phyloP scores from a whole-genome alignment of 1,284 basidiomycete species.

The Wolfiporia cocos region DNA sequence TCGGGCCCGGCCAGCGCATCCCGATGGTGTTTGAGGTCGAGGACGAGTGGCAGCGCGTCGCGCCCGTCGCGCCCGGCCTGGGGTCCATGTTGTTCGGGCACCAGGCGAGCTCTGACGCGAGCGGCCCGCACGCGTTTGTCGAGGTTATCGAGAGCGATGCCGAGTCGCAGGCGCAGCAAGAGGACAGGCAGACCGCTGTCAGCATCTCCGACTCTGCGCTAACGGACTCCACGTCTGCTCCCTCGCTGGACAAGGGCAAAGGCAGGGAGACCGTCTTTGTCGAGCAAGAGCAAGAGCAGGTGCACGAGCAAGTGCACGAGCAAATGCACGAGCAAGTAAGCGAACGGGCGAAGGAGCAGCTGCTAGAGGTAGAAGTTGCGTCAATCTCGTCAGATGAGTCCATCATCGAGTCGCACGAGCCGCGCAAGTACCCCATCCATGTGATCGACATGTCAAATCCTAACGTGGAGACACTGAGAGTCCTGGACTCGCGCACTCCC shows the following conservation, averaged over 20 bases:
- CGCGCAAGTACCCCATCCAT: conserved; percentile 56
- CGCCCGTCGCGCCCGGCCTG: conserved; percentile 26
- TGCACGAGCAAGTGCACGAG: no score
- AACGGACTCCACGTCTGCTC: conserved; percentile 19
- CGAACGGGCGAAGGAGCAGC: no score
- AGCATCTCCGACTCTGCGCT: conserved; percentile 13
- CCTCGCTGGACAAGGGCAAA: conserved; percentile 47
- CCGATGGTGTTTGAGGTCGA: conserved; percentile 49
- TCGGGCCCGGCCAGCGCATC: conserved; percentile 24
- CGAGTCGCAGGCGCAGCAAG: conserved; percentile 17
- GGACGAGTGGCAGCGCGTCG: conserved; percentile 59
- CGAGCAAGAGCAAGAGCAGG: no score
- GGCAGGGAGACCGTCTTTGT: conserved; percentile 29
- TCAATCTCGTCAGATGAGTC: conserved; percentile 50
- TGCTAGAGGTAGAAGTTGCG: no score
- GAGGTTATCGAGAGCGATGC: conserved; percentile 52
- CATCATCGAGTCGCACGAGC: conserved; percentile 42
- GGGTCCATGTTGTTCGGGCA: conserved; percentile 12
- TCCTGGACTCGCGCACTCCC: conserved; percentile 11
- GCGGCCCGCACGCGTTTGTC: conserved; percentile 55
- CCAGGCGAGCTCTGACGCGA: conserved; percentile 16
- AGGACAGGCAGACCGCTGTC: conserved; percentile 10
- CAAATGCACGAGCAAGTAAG: no score
- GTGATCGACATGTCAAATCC: conserved; percentile 28
- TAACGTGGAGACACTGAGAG: conserved; percentile 9